Conservation (phyloP, 805 yeast species). For the Lipomyces mesembrius region DNA sequence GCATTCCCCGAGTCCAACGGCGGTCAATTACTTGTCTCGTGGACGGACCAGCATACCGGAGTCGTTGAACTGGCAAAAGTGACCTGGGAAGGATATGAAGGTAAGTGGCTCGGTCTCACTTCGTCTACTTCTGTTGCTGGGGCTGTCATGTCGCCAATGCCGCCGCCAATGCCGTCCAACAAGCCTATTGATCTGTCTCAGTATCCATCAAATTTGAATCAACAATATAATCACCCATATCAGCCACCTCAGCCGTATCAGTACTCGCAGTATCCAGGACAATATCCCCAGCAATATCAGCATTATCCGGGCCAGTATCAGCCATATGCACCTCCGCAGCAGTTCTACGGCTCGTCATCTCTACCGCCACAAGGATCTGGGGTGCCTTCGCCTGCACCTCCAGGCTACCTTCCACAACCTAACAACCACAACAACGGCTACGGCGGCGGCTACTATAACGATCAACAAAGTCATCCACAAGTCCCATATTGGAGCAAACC, state of each 20-base stretch:
- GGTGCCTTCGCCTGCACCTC: background rate
- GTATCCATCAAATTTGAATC: slow-evolving; percentile 2
- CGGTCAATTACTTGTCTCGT: slow-evolving; percentile 32
- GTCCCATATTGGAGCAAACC: slow-evolving; percentile 17
- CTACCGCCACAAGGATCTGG: background rate
- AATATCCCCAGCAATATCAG: slow-evolving; percentile 18
- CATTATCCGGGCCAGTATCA: background rate
- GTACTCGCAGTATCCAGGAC: slow-evolving; percentile 1
- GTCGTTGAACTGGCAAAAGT: slow-evolving; percentile 31
- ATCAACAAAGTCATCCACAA: background rate
- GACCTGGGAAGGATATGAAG: slow-evolving; percentile 34
- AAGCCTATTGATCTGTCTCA: background rate
- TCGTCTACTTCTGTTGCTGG: background rate
- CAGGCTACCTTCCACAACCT: background rate
- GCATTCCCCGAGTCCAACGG: slow-evolving; percentile 35
- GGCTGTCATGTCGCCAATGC: background rate
- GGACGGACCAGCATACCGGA: slow-evolving; percentile 37
- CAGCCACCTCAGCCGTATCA: slow-evolving; percentile 18
- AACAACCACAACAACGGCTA: background rate
- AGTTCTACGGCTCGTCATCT: background rate
- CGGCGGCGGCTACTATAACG: background rate
- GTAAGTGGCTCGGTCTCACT: background rate
- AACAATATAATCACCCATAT: slow-evolving; percentile 25
- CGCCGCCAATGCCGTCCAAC: background rate
- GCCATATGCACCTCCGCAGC: slow-evolving; percentile 11